Evolutionary conservation across 202 grass and related monocot genomes (phyloP), one percentile per base, ranked within the genome.

Genomic region (Zizania palustris): DNA sequence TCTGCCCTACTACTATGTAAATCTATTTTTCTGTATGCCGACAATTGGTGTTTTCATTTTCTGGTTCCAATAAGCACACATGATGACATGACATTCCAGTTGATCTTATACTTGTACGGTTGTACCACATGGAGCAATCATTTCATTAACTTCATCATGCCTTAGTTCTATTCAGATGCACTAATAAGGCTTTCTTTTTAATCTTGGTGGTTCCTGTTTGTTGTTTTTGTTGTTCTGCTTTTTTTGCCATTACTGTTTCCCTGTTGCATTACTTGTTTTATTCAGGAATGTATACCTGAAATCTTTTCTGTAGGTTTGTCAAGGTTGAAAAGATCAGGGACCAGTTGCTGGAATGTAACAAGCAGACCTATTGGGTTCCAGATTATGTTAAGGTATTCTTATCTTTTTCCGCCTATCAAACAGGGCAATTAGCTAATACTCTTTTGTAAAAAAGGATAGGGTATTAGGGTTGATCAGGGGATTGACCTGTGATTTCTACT

Each of bases 301-400:
- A 76, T 12, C 56, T 72, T 60, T 76, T 59, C 21, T 83, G 35
- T 61, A 99, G 96, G 96, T 99, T 99, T 80, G 84, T 99, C 81
- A 87, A 88, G 78, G 96, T 99, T 78, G 96, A 99, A 78, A 92
- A 88, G 63, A 99, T 99, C 51, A 99, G 90, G 68, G 83, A 92
- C 35, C 89, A 99, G 67, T 85, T 99, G 72, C 83, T 99, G 54
- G 87, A 99, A 74, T 95, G 96, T 84, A 95, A 95, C 83, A 92
- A 87, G 70, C 76, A 95, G 56, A 99, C 89, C 15, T 90, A 95
- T 64, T 95, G 91, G 91, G 91, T 99, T 71, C 96, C 96, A 57
- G 91, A 99, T 33, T 92, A 95, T 87, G 89, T 99, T 56, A 99
- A 99, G 96, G 96, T 99, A 80, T 83, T 72, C 63, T 74, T 14